A percentile compares a stretch with the other conserved stretches of the same genome.
Conservation (phyloP, 768 basidiomycete genomes). For the Suillus fuscotomentosus region DNA sequence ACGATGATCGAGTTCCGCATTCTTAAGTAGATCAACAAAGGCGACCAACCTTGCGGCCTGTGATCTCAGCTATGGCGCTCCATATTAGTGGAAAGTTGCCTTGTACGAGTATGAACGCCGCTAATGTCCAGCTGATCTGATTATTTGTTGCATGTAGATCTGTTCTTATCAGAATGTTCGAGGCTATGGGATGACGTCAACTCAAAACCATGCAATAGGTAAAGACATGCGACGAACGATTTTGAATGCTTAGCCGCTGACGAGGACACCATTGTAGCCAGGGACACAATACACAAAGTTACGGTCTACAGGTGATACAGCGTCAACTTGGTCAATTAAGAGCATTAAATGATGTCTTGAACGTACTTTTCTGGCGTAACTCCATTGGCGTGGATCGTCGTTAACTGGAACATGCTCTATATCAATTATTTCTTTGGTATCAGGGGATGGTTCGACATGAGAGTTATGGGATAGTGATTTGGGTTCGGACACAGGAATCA, state of each 20-base stretch:
- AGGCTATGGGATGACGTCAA: slow-evolving; percentile 40
- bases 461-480: background rate
- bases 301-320: slow-evolving; percentile 15
- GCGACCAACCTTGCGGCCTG: slow-evolving; percentile 61
- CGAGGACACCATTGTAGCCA: slow-evolving; percentile 21
- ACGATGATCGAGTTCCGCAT: slow-evolving; percentile 5
- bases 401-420: slow-evolving; percentile 41
- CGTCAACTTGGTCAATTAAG: background rate
- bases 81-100: slow-evolving; percentile 67
- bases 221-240: slow-evolving; percentile 18
- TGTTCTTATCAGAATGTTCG: slow-evolving; percentile 56
- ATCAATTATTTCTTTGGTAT: slow-evolving; percentile 18
- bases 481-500: background rate
- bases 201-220: background rate
- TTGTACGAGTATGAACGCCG: slow-evolving; percentile 73
- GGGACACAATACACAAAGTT: slow-evolving; percentile 27
- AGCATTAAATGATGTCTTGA: background rate
- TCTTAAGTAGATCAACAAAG: background rate
- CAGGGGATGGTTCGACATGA: background rate
- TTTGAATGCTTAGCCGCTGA: slow-evolving; percentile 30
- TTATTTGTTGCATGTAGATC: slow-evolving; percentile 58
- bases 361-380: slow-evolving; percentile 50
- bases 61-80: slow-evolving; percentile 71
- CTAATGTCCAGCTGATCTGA: slow-evolving; percentile 66
- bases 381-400: slow-evolving; percentile 66